phyloP scores from a whole-genome alignment of 768 basidiomycete species.

The Austroboletus festivus region DNA sequence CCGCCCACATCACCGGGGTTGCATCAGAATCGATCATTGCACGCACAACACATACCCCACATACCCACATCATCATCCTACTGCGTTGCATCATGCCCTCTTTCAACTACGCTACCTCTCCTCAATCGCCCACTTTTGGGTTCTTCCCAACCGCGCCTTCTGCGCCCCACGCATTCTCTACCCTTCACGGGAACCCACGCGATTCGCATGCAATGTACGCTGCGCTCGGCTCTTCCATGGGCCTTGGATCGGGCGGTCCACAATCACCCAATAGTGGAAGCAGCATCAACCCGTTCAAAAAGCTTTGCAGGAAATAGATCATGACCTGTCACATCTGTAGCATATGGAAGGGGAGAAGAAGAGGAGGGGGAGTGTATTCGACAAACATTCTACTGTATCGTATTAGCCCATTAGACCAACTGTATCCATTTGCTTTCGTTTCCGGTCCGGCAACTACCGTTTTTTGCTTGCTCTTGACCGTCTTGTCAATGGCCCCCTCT shows the following conservation, averaged over 20 bases:
- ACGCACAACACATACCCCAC: background rate
- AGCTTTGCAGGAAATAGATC: conserved; percentile 33
- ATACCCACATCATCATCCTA: background rate
- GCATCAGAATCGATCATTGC: no score
- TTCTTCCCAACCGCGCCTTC: conserved; percentile 56
- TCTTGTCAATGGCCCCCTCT: conserved; percentile 43
- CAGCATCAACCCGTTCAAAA: conserved; percentile 32
- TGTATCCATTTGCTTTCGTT: conserved; percentile 14
- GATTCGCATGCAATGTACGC: conserved; percentile 59
- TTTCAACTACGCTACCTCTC: conserved; percentile 37
- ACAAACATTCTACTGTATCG: no score
- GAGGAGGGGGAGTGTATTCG: conserved; percentile 8
- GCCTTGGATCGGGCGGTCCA: conserved; percentile 24
- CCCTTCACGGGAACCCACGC: conserved; percentile 59
- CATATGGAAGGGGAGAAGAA: conserved; percentile 14
- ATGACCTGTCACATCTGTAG: conserved; percentile 21
- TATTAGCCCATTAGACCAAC: no score
- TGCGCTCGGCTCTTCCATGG: conserved; percentile 38
- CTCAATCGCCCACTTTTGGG: conserved; percentile 54
- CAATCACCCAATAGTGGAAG: conserved; percentile 20
- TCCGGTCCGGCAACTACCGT: conserved; percentile 33
- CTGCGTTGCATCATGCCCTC: conserved; percentile 38
- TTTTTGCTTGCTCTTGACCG: conserved; percentile 1
- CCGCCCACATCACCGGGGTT: background rate
- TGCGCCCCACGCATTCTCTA: conserved; percentile 54